Conservation (phyloP, 2,329 filamentous ascomycete genomes). For the Graphiopsis chlorocephala region DNA sequence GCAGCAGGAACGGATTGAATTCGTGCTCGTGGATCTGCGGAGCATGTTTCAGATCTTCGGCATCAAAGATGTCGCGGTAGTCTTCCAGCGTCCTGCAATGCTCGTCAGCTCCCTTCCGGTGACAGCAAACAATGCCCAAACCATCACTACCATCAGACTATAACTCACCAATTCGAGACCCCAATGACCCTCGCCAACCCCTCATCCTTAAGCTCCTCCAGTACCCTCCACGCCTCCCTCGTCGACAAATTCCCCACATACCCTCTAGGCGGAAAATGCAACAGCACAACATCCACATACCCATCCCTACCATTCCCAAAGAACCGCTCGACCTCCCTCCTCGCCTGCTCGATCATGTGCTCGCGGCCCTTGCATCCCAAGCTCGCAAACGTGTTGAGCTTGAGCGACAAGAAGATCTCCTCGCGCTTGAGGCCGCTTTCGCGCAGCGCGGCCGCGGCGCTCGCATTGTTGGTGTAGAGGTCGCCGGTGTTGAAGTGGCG, state of each 20-base stretch:
- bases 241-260: neutral
- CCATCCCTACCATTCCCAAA: neutral
- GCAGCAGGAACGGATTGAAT: neutral
- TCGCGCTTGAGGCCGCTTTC: neutral
- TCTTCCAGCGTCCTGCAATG: neutral
- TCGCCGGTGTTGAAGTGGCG: neutral
- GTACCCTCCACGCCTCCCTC: neutral
- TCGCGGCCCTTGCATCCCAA: neutral
- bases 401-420: neutral
- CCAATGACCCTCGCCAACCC: neutral
- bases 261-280: neutral
- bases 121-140: too few species aligned
- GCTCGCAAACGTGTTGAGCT: neutral
- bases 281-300: neutral
- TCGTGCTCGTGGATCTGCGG: neutral
- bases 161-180: neutral
- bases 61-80: neutral
- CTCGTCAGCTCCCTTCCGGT: too few species aligned
- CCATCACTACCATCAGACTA: too few species aligned
- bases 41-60: neutral
- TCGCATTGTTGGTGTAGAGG: neutral
- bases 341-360: neutral
- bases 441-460: neutral
- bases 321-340: neutral
- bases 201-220: neutral